phyloP scores from a whole-genome alignment of 306 rosid genomes.

The Spatholobus suberectus region DNA sequence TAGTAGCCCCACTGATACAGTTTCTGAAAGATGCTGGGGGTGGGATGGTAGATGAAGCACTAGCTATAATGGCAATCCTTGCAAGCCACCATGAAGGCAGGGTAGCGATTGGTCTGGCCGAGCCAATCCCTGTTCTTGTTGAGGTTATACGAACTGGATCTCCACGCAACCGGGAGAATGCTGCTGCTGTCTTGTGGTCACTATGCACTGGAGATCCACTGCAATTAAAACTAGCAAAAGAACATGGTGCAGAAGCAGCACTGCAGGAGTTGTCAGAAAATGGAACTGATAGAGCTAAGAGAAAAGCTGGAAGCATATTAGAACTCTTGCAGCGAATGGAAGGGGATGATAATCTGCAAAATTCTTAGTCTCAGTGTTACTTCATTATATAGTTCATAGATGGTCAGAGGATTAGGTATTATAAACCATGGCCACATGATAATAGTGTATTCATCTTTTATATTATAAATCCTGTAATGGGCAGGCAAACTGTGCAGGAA shows the following conservation, averaged over 20 bases:
- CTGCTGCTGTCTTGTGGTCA: slow-evolving; percentile 90
- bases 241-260: slow-evolving; percentile 82
- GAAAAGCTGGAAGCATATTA: slow-evolving; percentile 83
- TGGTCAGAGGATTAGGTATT: slow-evolving; percentile 19
- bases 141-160: slow-evolving; percentile 90
- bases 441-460: background rate
- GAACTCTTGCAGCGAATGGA: slow-evolving; percentile 72
- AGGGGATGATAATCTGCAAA: slow-evolving; percentile 43
- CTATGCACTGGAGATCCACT: slow-evolving; percentile 67
- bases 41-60: slow-evolving; percentile 97
- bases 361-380: slow-evolving; percentile 28
- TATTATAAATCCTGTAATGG: background rate
- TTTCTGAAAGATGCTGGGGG: slow-evolving; percentile 89
- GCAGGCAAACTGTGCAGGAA: slow-evolving; percentile 29
- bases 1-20: slow-evolving; percentile 73
- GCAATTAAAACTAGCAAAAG: slow-evolving; percentile 79
- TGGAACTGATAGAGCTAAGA: slow-evolving; percentile 96
- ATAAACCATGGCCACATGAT: background rate
- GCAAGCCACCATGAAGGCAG: slow-evolving; percentile 90
- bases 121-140: slow-evolving; percentile 71
- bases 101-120: slow-evolving; percentile 71
- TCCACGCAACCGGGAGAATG: slow-evolving; percentile 94
- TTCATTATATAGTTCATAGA: slow-evolving; percentile 32
- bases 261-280: slow-evolving; percentile 81
- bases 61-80: slow-evolving; percentile 92